Conservation (phyloP, 345 rosid species). For the Eucalyptus globulus region DNA sequence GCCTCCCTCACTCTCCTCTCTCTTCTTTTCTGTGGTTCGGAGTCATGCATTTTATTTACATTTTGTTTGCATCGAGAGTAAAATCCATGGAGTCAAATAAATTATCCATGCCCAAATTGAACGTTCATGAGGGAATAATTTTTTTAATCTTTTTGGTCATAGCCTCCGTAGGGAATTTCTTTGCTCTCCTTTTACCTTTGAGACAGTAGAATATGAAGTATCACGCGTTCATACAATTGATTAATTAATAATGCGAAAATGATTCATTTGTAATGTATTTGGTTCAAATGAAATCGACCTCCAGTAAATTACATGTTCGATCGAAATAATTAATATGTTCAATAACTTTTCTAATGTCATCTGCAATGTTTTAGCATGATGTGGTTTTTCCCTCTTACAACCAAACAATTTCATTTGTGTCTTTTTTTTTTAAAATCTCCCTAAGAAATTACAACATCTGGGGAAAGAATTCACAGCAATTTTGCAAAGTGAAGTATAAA, state of each 20-base stretch:
- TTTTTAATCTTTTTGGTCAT: fast-evolving
- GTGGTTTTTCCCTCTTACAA: not conserved
- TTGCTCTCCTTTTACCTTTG: not conserved
- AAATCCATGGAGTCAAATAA: not conserved
- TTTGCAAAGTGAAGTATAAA: not conserved
- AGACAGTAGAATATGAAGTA: not conserved
- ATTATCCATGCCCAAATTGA: not conserved
- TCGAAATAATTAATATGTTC: not conserved
- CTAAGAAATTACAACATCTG: not conserved
- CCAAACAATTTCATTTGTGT: not conserved
- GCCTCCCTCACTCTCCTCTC: fast-evolving
- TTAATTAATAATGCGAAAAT: fast-evolving
- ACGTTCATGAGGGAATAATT: not conserved
- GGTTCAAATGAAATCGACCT: not conserved
- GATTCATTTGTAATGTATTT: fast-evolving
- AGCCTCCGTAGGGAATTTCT: not conserved
- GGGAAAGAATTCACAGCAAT: not conserved
- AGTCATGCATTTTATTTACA: not conserved
- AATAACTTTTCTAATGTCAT: fast-evolving
- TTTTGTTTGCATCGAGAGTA: not conserved
- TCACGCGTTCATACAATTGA: not conserved
- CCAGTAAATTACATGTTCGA: fast-evolving
- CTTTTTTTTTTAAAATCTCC: not conserved
- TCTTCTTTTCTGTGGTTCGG: not conserved
- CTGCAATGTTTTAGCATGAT: not conserved